Base-by-base conservation (phyloP, 2,329 filamentous ascomycete genomes). In the Cephalotrichum gorgonifer region DNA sequence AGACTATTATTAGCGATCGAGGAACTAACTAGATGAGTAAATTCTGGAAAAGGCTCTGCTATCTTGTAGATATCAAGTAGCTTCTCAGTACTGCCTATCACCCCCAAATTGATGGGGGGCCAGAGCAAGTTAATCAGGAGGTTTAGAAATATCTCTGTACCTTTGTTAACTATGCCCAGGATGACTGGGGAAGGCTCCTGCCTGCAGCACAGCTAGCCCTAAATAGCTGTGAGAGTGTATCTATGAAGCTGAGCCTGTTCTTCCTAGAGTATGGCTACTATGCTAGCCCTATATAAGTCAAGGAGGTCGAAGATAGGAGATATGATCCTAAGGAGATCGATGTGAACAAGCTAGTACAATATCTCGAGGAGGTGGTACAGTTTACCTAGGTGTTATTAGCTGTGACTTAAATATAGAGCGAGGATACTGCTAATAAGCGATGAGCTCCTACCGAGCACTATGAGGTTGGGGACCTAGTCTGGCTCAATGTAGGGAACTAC, bases 81-180 rank as follows among this genome's bases (percentile, higher is more conserved):
- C 30, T 20, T 6, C 23, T 49, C 22, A 49, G 35, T 35, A 50
- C 20, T 6, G 5, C 4, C 15, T 50, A 50, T 5, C 43, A 50
- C 33, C 25, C 17, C 23, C 35, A 50, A 20, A 50, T 15, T n/a
- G 15, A 49, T 41, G 30, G 31, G 4, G 23, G 30, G 11, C 41
- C 23, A 2, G n/a, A 49, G n/a, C 9, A n/a, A 11, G 17, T 45
- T 2, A 49, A 49, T 20, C 30, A 45, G 23, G 41, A 49, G 25
- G 38, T 44, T n/a, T 39, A 49, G 17, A 14, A 17, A 3, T 49
- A 49, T 15, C 15, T 44, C 3, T 20, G n/a, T 12, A 26, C 22
- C 2, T 45, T 27, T 39, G 15, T 49, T 3, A 39, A 28, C 11
- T 49, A 49, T 25, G 15, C 15, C 3, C 17, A 49, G 8, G 35